These are phyloP conservation scores for Pelargonium myrrhifolium DNA, from an alignment of 441 rosid species.

Conservation along the genomic window DNA sequence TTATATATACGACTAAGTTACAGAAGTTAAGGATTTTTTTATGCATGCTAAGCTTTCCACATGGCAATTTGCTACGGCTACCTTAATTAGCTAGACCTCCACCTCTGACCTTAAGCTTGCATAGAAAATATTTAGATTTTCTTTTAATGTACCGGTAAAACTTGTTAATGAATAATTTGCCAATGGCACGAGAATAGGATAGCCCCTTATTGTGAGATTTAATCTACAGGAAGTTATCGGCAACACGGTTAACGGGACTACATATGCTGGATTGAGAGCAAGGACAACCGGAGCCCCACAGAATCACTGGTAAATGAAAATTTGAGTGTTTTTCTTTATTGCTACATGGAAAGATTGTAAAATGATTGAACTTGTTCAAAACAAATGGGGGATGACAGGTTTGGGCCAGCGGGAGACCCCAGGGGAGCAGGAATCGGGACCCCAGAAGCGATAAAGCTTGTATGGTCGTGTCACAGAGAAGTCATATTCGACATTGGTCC, in stretches of 20 bases:
- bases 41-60: no score
- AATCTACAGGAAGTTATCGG: constrained; percentile 75
- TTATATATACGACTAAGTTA: not conserved
- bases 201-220: not conserved
- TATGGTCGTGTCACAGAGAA: constrained; percentile 98
- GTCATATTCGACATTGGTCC: constrained; percentile 86
- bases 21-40: no score
- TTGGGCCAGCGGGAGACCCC: constrained; percentile 97
- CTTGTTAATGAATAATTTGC: no score
- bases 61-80: not conserved
- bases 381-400: constrained; percentile 37
- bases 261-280: constrained; percentile 91
- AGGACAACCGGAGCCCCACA: constrained; percentile 98
- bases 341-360: not conserved
- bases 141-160: no score
- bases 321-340: not conserved
- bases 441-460: constrained; percentile 93
- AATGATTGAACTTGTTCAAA: not conserved
- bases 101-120: not conserved
- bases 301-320: constrained; percentile 70
- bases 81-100: not conserved
- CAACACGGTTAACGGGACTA: constrained; percentile 83
- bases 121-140: no score
- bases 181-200: no score
- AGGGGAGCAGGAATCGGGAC: constrained; percentile 98